Evolutionary conservation across 2,329 filamentous ascomycete genomes (phyloP).

Genomic region (Pseudogymnoascus sp.): DNA sequence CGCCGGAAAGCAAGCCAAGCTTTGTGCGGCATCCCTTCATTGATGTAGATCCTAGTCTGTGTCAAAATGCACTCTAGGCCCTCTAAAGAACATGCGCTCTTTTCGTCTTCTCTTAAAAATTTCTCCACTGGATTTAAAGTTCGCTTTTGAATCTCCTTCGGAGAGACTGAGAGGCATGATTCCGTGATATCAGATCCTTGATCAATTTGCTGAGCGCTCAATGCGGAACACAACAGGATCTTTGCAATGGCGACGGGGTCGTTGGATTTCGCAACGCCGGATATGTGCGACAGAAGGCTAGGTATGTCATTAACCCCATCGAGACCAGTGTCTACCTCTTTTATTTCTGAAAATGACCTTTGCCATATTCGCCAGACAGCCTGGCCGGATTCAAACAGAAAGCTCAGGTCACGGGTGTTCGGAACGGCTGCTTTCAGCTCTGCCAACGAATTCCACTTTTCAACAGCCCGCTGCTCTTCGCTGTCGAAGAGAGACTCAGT

Average conservation of each 20-base stretch:
- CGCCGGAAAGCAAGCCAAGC: conserved; percentile 44
- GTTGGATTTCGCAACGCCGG: conserved; percentile 25
- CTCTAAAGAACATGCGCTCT: conserved; percentile 40
- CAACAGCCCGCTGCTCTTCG: neutral
- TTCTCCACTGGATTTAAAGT: conserved; percentile 37
- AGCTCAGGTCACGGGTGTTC: conserved; percentile 12
- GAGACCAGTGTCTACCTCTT: neutral
- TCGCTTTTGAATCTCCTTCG: conserved; percentile 35
- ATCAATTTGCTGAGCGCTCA: conserved; percentile 35
- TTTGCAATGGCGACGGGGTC: conserved; percentile 32
- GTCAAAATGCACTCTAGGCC: conserved; percentile 44
- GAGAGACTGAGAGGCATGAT: conserved; percentile 31
- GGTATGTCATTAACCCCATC: conserved; percentile 13
- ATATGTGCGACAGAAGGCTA: conserved; percentile 30
- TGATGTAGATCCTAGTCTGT: conserved; percentile 42
- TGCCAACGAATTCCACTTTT: neutral
- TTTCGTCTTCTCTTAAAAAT: conserved; percentile 40
- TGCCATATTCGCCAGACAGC: conserved; percentile 23
- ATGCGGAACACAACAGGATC: conserved; percentile 34
- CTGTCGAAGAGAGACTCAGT: neutral
- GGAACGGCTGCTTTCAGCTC: conserved; percentile 13
- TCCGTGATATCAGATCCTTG: conserved; percentile 29
- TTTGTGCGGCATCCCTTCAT: conserved; percentile 45
- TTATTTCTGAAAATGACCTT: conserved; percentile 12
- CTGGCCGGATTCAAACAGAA: conserved; percentile 20